phyloP scores from a whole-genome alignment of 23 red algal species.

The Gracilariopsis chorda region DNA sequence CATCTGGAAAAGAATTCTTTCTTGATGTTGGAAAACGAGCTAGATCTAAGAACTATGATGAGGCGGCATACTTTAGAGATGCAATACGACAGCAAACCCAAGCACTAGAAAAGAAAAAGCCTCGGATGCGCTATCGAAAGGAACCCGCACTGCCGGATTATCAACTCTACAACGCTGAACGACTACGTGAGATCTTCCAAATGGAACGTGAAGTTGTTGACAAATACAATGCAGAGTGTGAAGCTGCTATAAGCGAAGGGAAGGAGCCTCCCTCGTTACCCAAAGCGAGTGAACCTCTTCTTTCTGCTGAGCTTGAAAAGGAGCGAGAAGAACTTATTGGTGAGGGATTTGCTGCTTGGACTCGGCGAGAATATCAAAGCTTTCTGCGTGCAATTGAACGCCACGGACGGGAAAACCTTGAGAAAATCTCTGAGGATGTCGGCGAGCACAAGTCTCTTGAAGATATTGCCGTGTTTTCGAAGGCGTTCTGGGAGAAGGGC shows the following conservation, averaged over 20 bases:
- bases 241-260: slow-evolving; percentile 45
- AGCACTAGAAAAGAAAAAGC: slow-evolving; percentile 71
- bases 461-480: slow-evolving; percentile 75
- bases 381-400: slow-evolving; percentile 93
- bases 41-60: slow-evolving; percentile 83
- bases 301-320: slow-evolving; percentile 59
- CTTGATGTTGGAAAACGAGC: slow-evolving; percentile 98
- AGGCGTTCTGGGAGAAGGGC: slow-evolving; percentile 92
- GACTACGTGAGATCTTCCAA: slow-evolving; percentile 83
- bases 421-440: slow-evolving; percentile 85
- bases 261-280: slow-evolving; percentile 52
- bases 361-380: slow-evolving; percentile 77
- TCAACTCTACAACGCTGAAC: slow-evolving; percentile 75
- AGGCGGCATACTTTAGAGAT: slow-evolving; percentile 45
- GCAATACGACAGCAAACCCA: slow-evolving; percentile 28
- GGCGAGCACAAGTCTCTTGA: slow-evolving; percentile 72
- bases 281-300: slow-evolving; percentile 31
- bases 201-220: slow-evolving; percentile 81
- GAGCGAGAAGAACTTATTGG: slow-evolving; percentile 67
- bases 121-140: slow-evolving; percentile 67
- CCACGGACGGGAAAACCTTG: slow-evolving; percentile 86
- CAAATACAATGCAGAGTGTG: slow-evolving; percentile 72
- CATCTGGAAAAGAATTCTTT: slow-evolving; percentile 77
- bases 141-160: slow-evolving; percentile 83
- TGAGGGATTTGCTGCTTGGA: slow-evolving; percentile 83